phyloP scores from a whole-genome alignment of 768 basidiomycete species.

The Boletus coccyginus region DNA sequence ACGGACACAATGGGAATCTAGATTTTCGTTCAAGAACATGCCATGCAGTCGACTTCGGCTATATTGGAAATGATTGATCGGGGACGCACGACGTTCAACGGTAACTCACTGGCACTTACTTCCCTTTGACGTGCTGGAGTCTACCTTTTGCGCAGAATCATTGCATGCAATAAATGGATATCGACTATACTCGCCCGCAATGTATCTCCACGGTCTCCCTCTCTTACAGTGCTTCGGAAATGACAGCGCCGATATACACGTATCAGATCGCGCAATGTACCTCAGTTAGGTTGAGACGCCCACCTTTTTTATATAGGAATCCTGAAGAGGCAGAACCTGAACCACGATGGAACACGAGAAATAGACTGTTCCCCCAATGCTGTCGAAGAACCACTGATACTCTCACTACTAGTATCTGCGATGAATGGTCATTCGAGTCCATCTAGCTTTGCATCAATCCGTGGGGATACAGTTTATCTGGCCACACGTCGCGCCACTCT shows the following conservation, averaged over 20 bases:
- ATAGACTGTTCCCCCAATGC: background rate
- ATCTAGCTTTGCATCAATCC: background rate
- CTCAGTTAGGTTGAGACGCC: background rate
- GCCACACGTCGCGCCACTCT: background rate
- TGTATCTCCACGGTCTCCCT: constrained; percentile 1
- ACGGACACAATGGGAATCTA: constrained; percentile 2
- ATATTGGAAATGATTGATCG: background rate
- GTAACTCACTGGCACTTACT: too few relatives aligned
- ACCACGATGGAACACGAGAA: background rate
- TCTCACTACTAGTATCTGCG: background rate
- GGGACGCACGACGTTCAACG: background rate
- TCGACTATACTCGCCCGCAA: background rate
- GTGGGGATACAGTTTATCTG: background rate
- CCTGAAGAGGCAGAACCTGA: background rate
- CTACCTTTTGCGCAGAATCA: background rate
- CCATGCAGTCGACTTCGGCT: background rate
- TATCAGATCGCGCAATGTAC: constrained; percentile 12
- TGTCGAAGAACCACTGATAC: background rate
- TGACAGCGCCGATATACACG: constrained; percentile 13
- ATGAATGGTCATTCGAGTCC: background rate
- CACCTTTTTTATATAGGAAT: background rate
- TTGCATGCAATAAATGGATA: background rate
- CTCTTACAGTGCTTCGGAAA: constrained; percentile 1
- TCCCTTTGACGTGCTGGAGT: background rate
- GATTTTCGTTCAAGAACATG: background rate